Evolutionary conservation across 2,329 filamentous ascomycete genomes (phyloP).

Genomic region (Plectosphaerella plurivora): DNA sequence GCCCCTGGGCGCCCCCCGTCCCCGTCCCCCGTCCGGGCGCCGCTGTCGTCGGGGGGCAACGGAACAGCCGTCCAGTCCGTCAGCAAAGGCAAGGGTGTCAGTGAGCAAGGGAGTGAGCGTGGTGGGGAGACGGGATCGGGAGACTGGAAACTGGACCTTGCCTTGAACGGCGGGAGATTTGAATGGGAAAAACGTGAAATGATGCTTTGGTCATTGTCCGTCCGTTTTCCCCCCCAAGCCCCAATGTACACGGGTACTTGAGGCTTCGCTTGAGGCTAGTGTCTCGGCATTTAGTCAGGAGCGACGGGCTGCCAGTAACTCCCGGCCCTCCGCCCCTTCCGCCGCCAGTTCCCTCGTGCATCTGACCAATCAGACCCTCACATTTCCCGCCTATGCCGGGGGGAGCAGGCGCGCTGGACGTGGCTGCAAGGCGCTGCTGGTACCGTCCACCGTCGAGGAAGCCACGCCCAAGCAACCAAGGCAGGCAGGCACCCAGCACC

Average conservation of each 20-base stretch:
- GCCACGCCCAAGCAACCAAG: not conserved
- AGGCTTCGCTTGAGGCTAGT: not conserved
- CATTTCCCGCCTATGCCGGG: too few species aligned
- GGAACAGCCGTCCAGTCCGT: too few species aligned
- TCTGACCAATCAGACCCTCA: too few species aligned
- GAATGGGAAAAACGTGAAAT: not conserved
- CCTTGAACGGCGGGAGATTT: not conserved
- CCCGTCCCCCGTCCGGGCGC: too few species aligned
- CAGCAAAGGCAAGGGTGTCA: too few species aligned
- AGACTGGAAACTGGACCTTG: not conserved
- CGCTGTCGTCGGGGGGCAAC: too few species aligned
- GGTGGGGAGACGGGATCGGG: not conserved
- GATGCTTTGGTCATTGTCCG: not conserved
- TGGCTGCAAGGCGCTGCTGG: not conserved
- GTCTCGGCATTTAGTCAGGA: conserved; percentile 2
- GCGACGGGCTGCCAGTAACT: not conserved
- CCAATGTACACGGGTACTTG: not conserved
- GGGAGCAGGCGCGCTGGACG: not conserved
- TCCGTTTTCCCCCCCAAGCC: not conserved
- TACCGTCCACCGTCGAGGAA: not conserved
- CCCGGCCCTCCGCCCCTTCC: conserved; percentile 2
- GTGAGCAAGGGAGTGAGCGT: not conserved
- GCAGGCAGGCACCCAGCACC: not conserved
- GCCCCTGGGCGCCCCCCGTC: too few species aligned
- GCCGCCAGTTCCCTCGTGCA: not conserved